phyloP scores from a whole-genome alignment of 1,284 basidiomycete genomes.

The Leccinum subfulvum region DNA sequence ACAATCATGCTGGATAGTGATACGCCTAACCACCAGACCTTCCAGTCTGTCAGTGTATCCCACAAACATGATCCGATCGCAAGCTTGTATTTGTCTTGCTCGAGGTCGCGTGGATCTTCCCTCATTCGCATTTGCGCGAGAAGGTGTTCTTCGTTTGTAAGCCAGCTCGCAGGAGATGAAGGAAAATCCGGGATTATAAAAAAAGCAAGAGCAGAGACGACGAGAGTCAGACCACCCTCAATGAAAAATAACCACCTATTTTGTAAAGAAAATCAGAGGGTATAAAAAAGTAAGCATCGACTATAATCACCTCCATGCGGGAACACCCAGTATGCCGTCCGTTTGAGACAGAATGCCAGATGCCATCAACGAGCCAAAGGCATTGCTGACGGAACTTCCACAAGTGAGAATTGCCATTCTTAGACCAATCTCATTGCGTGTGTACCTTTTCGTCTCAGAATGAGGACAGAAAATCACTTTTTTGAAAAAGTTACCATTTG shows the following conservation, averaged over 20 bases:
- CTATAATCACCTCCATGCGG: slow-evolving; percentile 64
- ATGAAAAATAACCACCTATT: slow-evolving; percentile 25
- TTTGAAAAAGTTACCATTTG: slow-evolving; percentile 22
- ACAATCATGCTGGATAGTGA: slow-evolving; percentile 45
- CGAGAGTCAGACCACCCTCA: slow-evolving; percentile 48
- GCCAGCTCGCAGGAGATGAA: slow-evolving; percentile 42
- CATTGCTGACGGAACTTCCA: slow-evolving; percentile 77
- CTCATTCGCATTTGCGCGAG: slow-evolving; percentile 57
- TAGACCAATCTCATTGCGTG: slow-evolving; percentile 54
- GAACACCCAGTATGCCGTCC: slow-evolving; percentile 66
- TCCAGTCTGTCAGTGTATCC: slow-evolving; percentile 53
- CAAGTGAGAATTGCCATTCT: slow-evolving; percentile 73
- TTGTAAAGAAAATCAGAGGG: background rate
- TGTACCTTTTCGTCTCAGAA: slow-evolving; percentile 13
- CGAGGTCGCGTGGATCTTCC: slow-evolving; percentile 53
- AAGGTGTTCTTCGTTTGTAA: slow-evolving; percentile 46
- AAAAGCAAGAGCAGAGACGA: slow-evolving; percentile 44
- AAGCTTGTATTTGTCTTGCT: slow-evolving; percentile 37
- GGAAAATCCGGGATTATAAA: slow-evolving; percentile 64
- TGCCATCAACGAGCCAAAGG: slow-evolving; percentile 78
- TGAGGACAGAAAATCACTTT: background rate
- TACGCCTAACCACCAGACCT: slow-evolving; percentile 53
- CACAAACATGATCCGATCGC: slow-evolving; percentile 13
- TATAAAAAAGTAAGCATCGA: background rate
- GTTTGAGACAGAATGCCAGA: slow-evolving; percentile 69